Evolutionary conservation across 495 filamentous ascomycete species (phyloP).

Genomic region (Aspergillus affinis): DNA sequence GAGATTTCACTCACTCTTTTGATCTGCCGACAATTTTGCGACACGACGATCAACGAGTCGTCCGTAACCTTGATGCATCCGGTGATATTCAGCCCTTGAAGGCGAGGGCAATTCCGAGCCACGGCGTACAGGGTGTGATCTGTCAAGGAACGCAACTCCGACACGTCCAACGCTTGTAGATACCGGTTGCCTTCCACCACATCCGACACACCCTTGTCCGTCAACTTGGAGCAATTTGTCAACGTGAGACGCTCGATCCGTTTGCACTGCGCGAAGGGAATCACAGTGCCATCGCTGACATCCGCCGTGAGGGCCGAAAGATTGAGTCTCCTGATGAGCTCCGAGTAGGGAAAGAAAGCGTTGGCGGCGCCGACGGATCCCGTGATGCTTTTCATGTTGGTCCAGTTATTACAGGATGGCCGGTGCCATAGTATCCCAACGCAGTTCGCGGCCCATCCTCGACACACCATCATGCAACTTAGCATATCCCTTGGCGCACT

Average conservation of each 20-base stretch:
- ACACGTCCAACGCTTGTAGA: constrained; percentile 89
- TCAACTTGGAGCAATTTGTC: constrained; percentile 82
- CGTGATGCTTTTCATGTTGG: constrained; percentile 74
- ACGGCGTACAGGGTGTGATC: constrained; percentile 79
- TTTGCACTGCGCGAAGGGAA: constrained; percentile 79
- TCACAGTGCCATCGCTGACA: constrained; percentile 87
- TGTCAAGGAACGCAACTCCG: constrained; percentile 74
- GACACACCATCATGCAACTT: constrained; percentile 88
- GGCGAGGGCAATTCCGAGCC: constrained; percentile 72
- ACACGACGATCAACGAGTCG: constrained; percentile 77
- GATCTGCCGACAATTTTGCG: constrained; percentile 78
- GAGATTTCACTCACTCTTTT: constrained; percentile 66
- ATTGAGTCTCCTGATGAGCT: constrained; percentile 89
- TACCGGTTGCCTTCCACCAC: constrained; percentile 77
- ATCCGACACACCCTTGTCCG: constrained; percentile 77
- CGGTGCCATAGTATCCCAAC: constrained; percentile 96
- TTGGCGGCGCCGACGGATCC: constrained; percentile 64
- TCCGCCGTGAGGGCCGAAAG: constrained; percentile 71
- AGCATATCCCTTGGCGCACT: constrained; percentile 70
- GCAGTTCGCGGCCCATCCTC: constrained; percentile 87
- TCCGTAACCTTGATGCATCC: constrained; percentile 82
- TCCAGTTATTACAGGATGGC: constrained; percentile 84
- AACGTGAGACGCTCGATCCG: constrained; percentile 91
- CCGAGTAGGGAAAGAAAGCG: constrained; percentile 80
- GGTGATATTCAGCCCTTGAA: constrained; percentile 94